These are phyloP conservation scores for Microbotryum saponariae DNA, from an alignment of 1,284 basidiomycete species.

Conservation along the genomic window DNA sequence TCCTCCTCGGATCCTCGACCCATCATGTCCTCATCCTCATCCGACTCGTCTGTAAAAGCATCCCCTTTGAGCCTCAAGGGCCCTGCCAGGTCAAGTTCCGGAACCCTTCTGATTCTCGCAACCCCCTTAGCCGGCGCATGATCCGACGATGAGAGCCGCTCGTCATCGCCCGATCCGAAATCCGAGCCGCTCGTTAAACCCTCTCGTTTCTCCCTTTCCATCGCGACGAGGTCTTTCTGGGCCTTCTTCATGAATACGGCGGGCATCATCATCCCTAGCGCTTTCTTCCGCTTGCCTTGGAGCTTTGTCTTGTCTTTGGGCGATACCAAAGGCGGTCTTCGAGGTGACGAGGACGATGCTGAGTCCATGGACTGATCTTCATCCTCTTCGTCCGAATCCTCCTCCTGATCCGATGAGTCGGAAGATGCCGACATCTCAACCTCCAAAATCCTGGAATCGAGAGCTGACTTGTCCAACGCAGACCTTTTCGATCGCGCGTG, in stretches of 20 bases:
- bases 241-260: conserved; percentile 35
- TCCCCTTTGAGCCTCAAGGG: conserved; percentile 25
- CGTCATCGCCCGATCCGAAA: conserved; percentile 28
- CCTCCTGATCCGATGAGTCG: not conserved
- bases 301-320: conserved; percentile 8
- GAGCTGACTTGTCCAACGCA: not conserved
- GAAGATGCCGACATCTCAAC: not conserved
- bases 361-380: not conserved
- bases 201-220: conserved; percentile 26
- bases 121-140: not conserved
- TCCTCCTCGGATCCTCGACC: conserved; percentile 16
- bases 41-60: conserved; percentile 32
- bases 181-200: conserved; percentile 14
- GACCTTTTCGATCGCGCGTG: too few relatives aligned
- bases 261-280: conserved; percentile 34
- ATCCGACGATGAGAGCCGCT: not conserved
- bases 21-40: conserved; percentile 3
- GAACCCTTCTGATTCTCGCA: conserved; percentile 3
- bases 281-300: conserved; percentile 22
- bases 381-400: not conserved
- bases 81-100: conserved; percentile 10
- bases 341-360: conserved; percentile 5
- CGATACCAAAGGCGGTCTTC: conserved; percentile 3
- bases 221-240: conserved; percentile 30
- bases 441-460: not conserved